A percentile compares a stretch with the other conserved stretches of the same genome.
phyloP scores from a whole-genome alignment of 2,329 filamentous ascomycete species.

The Penicillium frequentans region DNA sequence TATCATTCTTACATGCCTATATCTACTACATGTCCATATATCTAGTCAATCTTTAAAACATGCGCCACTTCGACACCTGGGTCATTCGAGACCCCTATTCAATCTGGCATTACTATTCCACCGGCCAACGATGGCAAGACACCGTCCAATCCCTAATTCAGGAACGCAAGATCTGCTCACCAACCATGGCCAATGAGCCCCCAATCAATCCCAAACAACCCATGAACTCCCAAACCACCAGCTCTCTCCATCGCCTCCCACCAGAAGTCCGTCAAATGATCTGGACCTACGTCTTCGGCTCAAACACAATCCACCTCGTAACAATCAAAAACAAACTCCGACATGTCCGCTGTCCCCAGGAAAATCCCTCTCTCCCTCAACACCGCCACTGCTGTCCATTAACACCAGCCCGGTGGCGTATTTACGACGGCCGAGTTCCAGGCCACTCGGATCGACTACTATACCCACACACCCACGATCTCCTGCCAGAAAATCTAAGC shows the following conservation, averaged over 20 bases:
- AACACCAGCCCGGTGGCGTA: constrained; percentile 34
- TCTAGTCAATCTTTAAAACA: constrained; percentile 6
- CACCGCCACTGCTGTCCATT: constrained; percentile 36
- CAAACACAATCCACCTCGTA: constrained; percentile 36
- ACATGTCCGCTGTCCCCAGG: constrained; percentile 34
- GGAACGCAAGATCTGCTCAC: constrained; percentile 36
- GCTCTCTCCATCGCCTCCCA: constrained; percentile 30
- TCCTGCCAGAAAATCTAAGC: constrained; percentile 25
- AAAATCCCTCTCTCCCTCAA: constrained; percentile 22
- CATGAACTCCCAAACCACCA: constrained; percentile 20
- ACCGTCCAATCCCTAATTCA: constrained; percentile 37
- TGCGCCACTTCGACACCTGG: constrained; percentile 43
- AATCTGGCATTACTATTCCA: constrained; percentile 41
- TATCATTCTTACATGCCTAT: background rate
- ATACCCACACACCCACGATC: constrained; percentile 36
- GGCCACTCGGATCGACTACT: constrained; percentile 25
- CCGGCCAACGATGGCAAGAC: constrained; percentile 37
- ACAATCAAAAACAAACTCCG: constrained; percentile 36
- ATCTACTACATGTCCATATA: background rate
- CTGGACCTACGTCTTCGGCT: constrained; percentile 38
- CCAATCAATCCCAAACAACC: constrained; percentile 13
- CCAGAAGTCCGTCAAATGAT: constrained; percentile 41
- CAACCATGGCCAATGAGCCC: constrained; percentile 5
- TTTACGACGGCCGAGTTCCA: constrained; percentile 17
- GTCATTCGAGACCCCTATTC: constrained; percentile 40